Evolutionary conservation across 169 alveolate genomes (phyloP).

Genomic region (Eimeria zaria): DNA sequence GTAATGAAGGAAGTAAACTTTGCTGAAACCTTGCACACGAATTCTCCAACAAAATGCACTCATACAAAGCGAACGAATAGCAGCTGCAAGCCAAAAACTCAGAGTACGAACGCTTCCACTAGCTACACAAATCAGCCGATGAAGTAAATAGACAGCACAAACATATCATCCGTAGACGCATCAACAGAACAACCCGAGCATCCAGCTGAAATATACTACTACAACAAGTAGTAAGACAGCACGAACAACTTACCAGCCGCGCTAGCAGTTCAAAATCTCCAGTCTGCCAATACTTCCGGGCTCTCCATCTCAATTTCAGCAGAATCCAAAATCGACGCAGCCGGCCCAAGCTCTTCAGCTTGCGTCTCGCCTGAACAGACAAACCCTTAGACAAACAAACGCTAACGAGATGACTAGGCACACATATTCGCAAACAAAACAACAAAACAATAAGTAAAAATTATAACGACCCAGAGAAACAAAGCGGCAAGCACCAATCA

Average conservation of each 20-base stretch:
- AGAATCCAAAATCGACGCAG: slow-evolving; percentile 45
- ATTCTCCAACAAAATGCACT: no score
- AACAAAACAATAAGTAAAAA: background rate
- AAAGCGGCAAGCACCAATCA: no score
- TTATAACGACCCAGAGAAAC: no score
- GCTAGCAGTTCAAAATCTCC: slow-evolving; percentile 36
- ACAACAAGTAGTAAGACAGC: background rate
- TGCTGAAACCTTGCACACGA: background rate
- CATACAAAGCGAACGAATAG: no score
- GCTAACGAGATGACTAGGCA: background rate
- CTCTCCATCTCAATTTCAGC: slow-evolving; percentile 55
- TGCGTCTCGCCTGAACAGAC: slow-evolving; percentile 42
- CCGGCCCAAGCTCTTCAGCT: slow-evolving; percentile 36
- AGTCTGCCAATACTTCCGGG: slow-evolving; percentile 66
- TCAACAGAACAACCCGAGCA: background rate
- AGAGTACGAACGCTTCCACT: no score
- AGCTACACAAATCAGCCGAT: background rate
- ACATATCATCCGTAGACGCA: background rate
- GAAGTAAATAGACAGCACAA: no score
- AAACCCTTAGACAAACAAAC: background rate
- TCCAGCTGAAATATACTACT: background rate
- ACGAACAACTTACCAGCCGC: slow-evolving; percentile 3
- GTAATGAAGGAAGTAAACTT: background rate
- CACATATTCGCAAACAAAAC: background rate
- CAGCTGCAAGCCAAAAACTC: no score